Evolutionary conservation across 2,329 filamentous ascomycete genomes (phyloP), one percentile per base, ranked within the genome.

Genomic region (Hypocrella siamensis): DNA sequence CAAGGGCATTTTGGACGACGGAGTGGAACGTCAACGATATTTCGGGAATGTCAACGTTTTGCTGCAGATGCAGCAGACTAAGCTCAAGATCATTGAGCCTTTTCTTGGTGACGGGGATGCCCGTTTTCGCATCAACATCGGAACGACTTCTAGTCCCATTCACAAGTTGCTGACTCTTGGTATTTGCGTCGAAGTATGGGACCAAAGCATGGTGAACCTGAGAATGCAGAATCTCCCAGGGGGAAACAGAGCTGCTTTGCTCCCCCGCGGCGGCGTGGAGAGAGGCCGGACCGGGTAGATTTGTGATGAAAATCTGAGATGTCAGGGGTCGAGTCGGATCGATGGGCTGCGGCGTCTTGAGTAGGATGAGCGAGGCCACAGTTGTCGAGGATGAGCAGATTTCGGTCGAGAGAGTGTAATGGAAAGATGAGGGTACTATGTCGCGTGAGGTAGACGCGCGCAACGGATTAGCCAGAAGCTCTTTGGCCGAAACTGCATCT

Each of bases 41-140:
- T 45, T 93, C 84, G 15, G 90, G 90, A 32, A 99, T 96, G 55
- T 98, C 92, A 34, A 93, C 85, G 56, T 98, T 96, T 55, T 98
- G 86, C 56, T 94, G 86, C 33, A 98, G 65, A 48, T 98, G 88
- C 35, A 85, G 68, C 46, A 99, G 62, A 43, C 80, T 90, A 44
- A 93, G 67, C 53, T 93, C 86, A 43, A 99, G 60, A 53, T 99
- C 92, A 31, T 88, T 90, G 53, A 96, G 78, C 48, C 85, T 83
- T 70, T 93, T 93, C 65, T 93, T 93, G 15, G 90, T 88, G n/a
- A 88, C 84, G 12, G 90, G 85, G 39, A 98, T 86, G 37, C 90
- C 90, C 14, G 84, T 93, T 61, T 93, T 92, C 28, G 82, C 76
- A 48, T 96, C 90, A 31, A 82, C 75, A 47, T 96, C 86, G 15